A percentile compares a stretch with the other conserved stretches of the same genome.
These are phyloP conservation scores for Rhododendron ovatum DNA, from an alignment of 148 eudicot species.

Conservation along the genomic window DNA sequence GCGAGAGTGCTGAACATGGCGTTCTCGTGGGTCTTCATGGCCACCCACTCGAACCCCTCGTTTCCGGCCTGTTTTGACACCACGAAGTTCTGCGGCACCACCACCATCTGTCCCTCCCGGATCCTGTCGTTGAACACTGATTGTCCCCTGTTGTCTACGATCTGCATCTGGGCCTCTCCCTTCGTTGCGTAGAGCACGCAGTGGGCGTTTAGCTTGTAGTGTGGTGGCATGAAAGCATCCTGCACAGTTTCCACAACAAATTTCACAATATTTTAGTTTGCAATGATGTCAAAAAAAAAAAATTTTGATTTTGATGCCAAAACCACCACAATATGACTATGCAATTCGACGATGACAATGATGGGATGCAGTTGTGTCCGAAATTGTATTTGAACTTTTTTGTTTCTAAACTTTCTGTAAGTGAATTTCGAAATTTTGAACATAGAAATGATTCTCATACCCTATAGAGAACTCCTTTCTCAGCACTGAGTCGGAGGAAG, in stretches of 20 bases:
- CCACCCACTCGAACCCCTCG: slow-evolving; percentile 65
- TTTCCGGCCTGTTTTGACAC: slow-evolving; percentile 50
- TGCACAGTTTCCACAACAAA: neutral
- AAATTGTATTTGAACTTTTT: no score
- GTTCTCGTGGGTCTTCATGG: slow-evolving; percentile 61
- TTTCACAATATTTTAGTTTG: no score
- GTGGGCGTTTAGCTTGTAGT: neutral
- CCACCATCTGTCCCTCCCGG: slow-evolving; percentile 53
- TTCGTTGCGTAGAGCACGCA: neutral
- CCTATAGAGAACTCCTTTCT: slow-evolving; percentile 65
- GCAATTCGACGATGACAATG: no score
- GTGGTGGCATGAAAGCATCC: neutral
- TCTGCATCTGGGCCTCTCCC: slow-evolving; percentile 25
- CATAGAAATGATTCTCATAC: slow-evolving; percentile 16
- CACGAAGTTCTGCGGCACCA: slow-evolving; percentile 69
- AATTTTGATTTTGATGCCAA: no score
- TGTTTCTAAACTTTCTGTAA: no score
- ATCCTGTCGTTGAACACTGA: slow-evolving; percentile 52
- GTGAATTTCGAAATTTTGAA: no score
- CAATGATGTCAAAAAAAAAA: no score
- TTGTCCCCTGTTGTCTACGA: slow-evolving; percentile 54
- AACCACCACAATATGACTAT: no score
- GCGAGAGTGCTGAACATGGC: slow-evolving; percentile 54
- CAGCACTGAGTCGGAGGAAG: slow-evolving; percentile 56
- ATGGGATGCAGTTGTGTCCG: no score